These are phyloP conservation scores for Boletus rubropictus DNA, from an alignment of 768 basidiomycete species.

Conservation along the genomic window DNA sequence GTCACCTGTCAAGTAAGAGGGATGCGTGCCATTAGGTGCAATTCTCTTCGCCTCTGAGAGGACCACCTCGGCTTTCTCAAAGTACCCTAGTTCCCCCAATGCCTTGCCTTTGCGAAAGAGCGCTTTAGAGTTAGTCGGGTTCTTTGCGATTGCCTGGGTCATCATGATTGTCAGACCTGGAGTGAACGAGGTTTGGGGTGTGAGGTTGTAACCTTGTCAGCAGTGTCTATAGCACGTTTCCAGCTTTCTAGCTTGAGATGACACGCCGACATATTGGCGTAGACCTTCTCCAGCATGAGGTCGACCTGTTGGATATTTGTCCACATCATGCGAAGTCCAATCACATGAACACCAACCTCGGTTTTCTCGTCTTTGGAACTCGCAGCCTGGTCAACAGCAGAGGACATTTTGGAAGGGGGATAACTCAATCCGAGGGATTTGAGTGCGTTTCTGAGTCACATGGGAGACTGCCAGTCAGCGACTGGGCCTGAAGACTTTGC, in stretches of 20 bases:
- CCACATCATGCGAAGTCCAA: not conserved
- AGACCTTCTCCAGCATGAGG: conserved; percentile 71
- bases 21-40: conserved; percentile 48
- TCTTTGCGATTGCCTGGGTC: conserved; percentile 63
- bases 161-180: not conserved
- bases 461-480: conserved; percentile 2
- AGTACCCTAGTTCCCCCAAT: conserved; percentile 67
- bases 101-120: conserved; percentile 80
- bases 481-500: not conserved
- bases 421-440: conserved; percentile 42
- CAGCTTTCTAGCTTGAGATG: conserved; percentile 78
- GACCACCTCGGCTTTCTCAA: conserved; percentile 64
- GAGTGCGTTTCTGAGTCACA: conserved; percentile 44
- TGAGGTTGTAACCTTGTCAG: conserved; percentile 53
- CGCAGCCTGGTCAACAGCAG: conserved; percentile 28
- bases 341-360: conserved; percentile 41
- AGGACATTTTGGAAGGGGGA: conserved; percentile 5
- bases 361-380: conserved; percentile 49
- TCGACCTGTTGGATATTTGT: conserved; percentile 48
- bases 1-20: not conserved
- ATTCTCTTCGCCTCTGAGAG: conserved; percentile 61
- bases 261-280: conserved; percentile 81
- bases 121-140: conserved; percentile 72
- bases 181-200: not conserved
- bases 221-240: conserved; percentile 74